Evolutionary conservation across 164 flowering plant species (phyloP), one percentile per base, ranked within the genome.

Genomic region (Magnolia sinica): DNA sequence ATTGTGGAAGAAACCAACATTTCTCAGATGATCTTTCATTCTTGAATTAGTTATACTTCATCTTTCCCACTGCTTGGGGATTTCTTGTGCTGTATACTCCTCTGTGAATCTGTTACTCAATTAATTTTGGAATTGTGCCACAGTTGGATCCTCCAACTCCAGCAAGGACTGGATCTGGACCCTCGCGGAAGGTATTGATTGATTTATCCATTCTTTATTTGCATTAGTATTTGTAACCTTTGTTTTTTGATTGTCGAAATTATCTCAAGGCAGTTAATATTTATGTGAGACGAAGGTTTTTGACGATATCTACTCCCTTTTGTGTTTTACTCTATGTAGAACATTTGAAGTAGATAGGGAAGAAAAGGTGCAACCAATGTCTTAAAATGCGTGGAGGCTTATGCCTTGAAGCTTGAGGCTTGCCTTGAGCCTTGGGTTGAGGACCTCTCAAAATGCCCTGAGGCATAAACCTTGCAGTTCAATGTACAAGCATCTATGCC

Each of bases 61-160:
- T 3, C 6, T 4, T 55, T 55, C 14, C 16, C 11, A 55, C 11
- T 55, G 9, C 16, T 55, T 55, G 16, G 37, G 59, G 16, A 55
- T 55, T 55, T 55, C 59, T 55, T 55, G 59, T 55, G 16, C 9
- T 55, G 14, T 55, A 66, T 49, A 50, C 8, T 64, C 10, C 63
- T 31, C 74, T 70, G 45, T 37, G 45, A 37, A 37, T 37, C 45
- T 37, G 45, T 37, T 37, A 4, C 58, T 55, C 68, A 23, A 27
- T 20, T 76, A 50, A 52, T 71, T 69, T 79, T 13, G 70, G 27
- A 74, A 27, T 72, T 74, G 55, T 75, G 23, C 75, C 59, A 11
- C 73, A 91, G 95, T 71, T 88, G 85, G 81, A 84, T 81, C 85
- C 89, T 76, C 91, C 95, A 64, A 68, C 83, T 22, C 78, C 87